These are phyloP conservation scores for Curvularia lunata DNA, from an alignment of 2,329 filamentous ascomycete species.

Conservation along the genomic window DNA sequence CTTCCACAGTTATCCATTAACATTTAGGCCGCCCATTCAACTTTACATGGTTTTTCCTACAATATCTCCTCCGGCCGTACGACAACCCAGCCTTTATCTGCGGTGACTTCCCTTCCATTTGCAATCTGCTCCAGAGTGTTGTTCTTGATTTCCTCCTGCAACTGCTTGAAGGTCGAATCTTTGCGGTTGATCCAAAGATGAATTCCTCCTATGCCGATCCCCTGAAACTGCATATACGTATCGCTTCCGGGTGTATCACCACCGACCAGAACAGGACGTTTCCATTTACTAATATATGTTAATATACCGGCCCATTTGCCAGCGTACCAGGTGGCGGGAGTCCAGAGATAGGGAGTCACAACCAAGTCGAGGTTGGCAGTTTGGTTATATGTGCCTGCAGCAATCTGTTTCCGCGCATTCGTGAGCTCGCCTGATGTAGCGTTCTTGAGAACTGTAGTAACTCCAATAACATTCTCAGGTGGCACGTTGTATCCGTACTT, in stretches of 20 bases:
- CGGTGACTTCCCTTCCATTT: constrained; percentile 37
- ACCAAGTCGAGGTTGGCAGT: constrained; percentile 35
- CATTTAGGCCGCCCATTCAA: background rate
- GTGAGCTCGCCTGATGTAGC: constrained; percentile 35
- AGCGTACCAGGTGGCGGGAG: constrained; percentile 41
- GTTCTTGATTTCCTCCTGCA: constrained; percentile 33
- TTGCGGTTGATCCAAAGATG: constrained; percentile 40
- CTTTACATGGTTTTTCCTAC: constrained; percentile 8
- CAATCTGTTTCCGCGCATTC: constrained; percentile 37
- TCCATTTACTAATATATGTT: constrained; percentile 42
- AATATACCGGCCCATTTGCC: constrained; percentile 42
- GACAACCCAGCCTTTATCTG: constrained; percentile 42
- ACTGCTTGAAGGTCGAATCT: constrained; percentile 25
- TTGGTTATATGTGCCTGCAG: constrained; percentile 33
- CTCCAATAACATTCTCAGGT: constrained; percentile 40
- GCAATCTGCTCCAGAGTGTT: constrained; percentile 33
- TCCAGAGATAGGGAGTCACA: constrained; percentile 39
- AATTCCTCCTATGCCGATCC: constrained; percentile 39
- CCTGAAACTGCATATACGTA: constrained; percentile 43
- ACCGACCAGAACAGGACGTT: constrained; percentile 36
- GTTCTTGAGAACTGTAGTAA: constrained; percentile 40
- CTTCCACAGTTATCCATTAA: too few relatives aligned
- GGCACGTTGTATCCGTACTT: constrained; percentile 44
- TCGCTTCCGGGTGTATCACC: constrained; percentile 42
- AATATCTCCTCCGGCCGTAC: constrained; percentile 39